These are phyloP conservation scores for Asterochloris erici DNA, from an alignment of 139 green algal genomes.

Conservation along the genomic window DNA sequence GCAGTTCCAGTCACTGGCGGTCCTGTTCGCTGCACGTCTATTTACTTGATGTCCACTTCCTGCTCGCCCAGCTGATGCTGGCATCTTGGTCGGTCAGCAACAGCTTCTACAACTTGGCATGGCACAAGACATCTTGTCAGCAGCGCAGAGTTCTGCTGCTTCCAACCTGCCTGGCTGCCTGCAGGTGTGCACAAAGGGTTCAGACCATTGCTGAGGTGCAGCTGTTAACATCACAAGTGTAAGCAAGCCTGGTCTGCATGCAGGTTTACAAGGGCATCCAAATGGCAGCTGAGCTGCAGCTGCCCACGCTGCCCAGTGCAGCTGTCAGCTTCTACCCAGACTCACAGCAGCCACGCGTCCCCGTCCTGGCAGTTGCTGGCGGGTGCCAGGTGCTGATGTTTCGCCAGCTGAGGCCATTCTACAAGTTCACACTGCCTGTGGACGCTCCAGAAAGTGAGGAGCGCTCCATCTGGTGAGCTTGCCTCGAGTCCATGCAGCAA, in stretches of 20 bases:
- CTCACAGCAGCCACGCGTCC: slow-evolving; percentile 30
- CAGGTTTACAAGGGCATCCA: slow-evolving; percentile 67
- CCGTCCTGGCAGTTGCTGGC: slow-evolving; percentile 55
- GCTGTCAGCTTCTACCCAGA: slow-evolving; percentile 50
- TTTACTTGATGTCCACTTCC: too few species aligned
- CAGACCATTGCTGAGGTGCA: too few species aligned
- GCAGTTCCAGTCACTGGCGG: not conserved
- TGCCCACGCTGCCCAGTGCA: slow-evolving; percentile 53
- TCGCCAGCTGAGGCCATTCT: slow-evolving; percentile 65
- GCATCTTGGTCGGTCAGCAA: too few species aligned
- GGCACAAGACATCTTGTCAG: too few species aligned
- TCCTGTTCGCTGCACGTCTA: not conserved
- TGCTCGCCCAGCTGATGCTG: too few species aligned
- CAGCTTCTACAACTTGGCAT: too few species aligned
- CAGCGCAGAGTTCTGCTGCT: too few species aligned
- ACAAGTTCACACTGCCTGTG: slow-evolving; percentile 65
- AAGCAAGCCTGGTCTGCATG: not conserved
- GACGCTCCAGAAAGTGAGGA: slow-evolving; percentile 45
- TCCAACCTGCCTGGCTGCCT: too few species aligned
- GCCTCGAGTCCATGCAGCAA: not conserved
- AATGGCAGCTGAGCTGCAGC: slow-evolving; percentile 49
- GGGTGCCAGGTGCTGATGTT: slow-evolving; percentile 70
- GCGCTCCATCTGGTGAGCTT: slow-evolving; percentile 52
- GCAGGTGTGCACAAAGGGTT: too few species aligned
- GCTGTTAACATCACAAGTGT: not conserved